phyloP scores from a whole-genome alignment of 495 filamentous ascomycete species.

The Hyphodiscus hymeniophilus region DNA sequence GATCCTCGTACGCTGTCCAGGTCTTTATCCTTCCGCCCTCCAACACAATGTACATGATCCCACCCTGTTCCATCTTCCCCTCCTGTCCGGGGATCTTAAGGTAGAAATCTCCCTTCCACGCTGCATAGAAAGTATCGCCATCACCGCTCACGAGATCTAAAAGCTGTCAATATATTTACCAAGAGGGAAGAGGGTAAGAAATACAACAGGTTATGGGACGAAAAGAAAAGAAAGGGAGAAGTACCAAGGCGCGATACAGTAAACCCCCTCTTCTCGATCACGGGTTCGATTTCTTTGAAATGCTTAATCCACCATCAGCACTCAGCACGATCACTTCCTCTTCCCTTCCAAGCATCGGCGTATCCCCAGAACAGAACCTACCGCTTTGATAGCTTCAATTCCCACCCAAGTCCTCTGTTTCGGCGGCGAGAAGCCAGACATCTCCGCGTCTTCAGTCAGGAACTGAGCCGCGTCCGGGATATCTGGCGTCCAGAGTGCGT shows the following conservation, averaged over 20 bases:
- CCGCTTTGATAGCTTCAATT: slow-evolving; percentile 4
- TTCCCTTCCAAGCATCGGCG: too few relatives aligned
- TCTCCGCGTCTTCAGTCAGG: slow-evolving; percentile 4
- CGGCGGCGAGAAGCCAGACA: slow-evolving; percentile 6
- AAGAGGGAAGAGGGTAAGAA: too few relatives aligned
- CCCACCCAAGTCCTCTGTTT: slow-evolving; percentile 11
- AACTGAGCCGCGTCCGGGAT: slow-evolving; percentile 7
- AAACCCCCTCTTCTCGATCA: too few relatives aligned
- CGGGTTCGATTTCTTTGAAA: too few relatives aligned
- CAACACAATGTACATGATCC: slow-evolving; percentile 5
- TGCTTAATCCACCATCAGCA: too few relatives aligned
- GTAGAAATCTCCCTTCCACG: slow-evolving; percentile 3
- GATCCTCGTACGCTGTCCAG: slow-evolving; percentile 13
- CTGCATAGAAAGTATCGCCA: slow-evolving; percentile 6
- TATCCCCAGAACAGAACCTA: too few relatives aligned
- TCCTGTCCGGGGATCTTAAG: slow-evolving; percentile 9
- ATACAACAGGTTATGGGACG: too few relatives aligned
- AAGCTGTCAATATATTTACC: neutral
- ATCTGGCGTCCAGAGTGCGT: slow-evolving; percentile 3
- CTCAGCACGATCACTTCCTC: too few relatives aligned
- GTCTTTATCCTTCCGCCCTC: slow-evolving; percentile 6
- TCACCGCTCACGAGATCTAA: slow-evolving; percentile 7
- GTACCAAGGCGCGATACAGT: too few relatives aligned
- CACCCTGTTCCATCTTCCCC: neutral
- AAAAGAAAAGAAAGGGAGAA: too few relatives aligned